Conservation (phyloP, 2,329 filamentous ascomycete species). For the Alternaria ventricosa region DNA sequence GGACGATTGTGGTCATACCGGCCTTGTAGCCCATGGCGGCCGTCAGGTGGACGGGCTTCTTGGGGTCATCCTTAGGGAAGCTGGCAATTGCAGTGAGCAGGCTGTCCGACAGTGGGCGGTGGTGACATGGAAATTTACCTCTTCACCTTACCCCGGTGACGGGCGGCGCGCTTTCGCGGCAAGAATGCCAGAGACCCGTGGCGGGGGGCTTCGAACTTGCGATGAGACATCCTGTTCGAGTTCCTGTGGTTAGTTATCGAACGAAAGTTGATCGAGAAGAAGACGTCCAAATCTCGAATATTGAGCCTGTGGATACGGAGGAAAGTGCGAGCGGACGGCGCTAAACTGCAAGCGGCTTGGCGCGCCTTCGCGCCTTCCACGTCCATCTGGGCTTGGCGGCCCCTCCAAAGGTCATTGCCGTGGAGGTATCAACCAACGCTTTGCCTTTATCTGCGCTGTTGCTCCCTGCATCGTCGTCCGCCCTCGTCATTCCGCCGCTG, state of each 20-base stretch:
- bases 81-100: slow-evolving; percentile 56
- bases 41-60: slow-evolving; percentile 99
- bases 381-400: too few species aligned
- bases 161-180: slow-evolving; percentile 81
- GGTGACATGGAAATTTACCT: slow-evolving; percentile 72
- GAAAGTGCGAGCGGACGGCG: too few species aligned
- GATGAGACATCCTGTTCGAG: slow-evolving; percentile 60
- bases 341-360: too few species aligned
- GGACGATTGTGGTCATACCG: slow-evolving; percentile 99
- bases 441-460: slow-evolving; percentile 7
- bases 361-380: too few species aligned
- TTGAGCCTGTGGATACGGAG: neutral
- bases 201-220: slow-evolving; percentile 85
- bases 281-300: neutral
- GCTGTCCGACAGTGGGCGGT: slow-evolving; percentile 22
- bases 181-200: slow-evolving; percentile 75
- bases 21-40: slow-evolving; percentile 99
- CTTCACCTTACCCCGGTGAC: slow-evolving; percentile 98
- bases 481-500: slow-evolving; percentile 27
- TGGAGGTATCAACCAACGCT: too few species aligned
- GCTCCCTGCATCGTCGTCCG: slow-evolving; percentile 30
- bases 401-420: too few species aligned
- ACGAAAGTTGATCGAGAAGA: slow-evolving; percentile 20
- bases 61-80: slow-evolving; percentile 99
- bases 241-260: slow-evolving; percentile 44